These are phyloP conservation scores for Ramularia collo-cygni DNA, from an alignment of 2,329 filamentous ascomycete genomes.

Conservation along the genomic window DNA sequence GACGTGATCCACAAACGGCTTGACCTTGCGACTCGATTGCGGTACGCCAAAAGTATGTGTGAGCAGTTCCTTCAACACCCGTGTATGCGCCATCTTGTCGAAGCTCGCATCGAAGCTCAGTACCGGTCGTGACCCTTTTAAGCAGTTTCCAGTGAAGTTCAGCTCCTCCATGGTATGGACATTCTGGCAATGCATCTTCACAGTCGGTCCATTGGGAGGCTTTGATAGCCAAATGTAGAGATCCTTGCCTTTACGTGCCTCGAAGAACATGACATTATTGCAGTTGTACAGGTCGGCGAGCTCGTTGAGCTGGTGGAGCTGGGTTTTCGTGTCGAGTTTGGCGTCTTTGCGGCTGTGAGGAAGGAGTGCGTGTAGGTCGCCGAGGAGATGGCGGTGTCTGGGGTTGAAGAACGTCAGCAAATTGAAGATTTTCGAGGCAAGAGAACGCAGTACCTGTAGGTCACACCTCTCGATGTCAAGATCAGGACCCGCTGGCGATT, in stretches of 20 bases:
- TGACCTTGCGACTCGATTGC: constrained; percentile 77
- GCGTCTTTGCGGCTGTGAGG: constrained; percentile 91
- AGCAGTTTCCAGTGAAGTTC: constrained; percentile 92
- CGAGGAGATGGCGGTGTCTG: constrained; percentile 87
- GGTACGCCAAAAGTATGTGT: constrained; percentile 88
- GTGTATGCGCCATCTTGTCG: constrained; percentile 61
- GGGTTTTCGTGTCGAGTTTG: constrained; percentile 93
- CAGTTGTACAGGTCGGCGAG: constrained; percentile 75
- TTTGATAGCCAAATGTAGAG: constrained; percentile 91
- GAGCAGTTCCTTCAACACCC: constrained; percentile 82
- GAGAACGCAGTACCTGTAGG: constrained; percentile 57
- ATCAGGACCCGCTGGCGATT: constrained; percentile 66
- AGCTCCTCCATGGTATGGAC: constrained; percentile 95
- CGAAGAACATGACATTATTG: constrained; percentile 92
- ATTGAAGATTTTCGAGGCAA: neutral
- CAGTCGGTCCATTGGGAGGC: constrained; percentile 72
- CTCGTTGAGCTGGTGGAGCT: constrained; percentile 74
- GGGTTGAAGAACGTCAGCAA: constrained; percentile 3
- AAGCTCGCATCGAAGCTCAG: constrained; percentile 89
- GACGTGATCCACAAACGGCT: constrained; percentile 93
- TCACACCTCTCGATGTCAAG: constrained; percentile 86
- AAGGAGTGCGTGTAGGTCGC: constrained; percentile 80
- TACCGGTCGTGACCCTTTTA: constrained; percentile 86
- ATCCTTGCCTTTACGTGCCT: constrained; percentile 90
- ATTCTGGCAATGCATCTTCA: constrained; percentile 67